These are phyloP conservation scores for Saccharum hybrid DNA, from an alignment of 202 grass and related monocot species.

Conservation along the genomic window DNA sequence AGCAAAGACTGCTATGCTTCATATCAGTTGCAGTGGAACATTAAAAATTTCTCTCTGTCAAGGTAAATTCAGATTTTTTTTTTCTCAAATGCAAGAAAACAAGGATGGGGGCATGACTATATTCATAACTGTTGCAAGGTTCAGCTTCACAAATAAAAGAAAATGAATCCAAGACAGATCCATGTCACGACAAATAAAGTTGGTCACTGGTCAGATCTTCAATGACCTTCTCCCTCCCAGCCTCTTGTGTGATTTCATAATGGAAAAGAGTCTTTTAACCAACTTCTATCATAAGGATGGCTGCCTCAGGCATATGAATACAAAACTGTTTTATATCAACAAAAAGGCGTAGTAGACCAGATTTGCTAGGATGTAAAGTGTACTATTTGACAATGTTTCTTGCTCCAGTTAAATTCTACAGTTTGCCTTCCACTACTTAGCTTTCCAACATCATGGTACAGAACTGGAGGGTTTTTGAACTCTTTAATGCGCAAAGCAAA, in stretches of 20 bases:
- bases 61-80: neutral
- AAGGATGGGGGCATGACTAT: neutral
- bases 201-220: slow-evolving; percentile 10
- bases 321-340: neutral
- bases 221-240: neutral
- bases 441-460: neutral
- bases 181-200: slow-evolving; percentile 21
- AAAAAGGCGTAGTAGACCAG: neutral
- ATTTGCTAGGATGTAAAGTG: neutral
- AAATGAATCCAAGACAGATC: slow-evolving; percentile 15
- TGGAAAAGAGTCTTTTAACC: neutral
- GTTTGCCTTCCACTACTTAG: slow-evolving; percentile 4
- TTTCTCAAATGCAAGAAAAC: neutral
- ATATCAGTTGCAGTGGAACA: neutral
- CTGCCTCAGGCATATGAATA: neutral
- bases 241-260: slow-evolving; percentile 5
- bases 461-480: neutral
- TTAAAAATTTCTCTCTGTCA: too few relatives aligned
- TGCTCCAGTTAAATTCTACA: slow-evolving; percentile 26
- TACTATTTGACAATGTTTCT: neutral
- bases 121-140: slow-evolving; percentile 4
- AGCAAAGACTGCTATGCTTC: slow-evolving; percentile 9
- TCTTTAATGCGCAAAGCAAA: slow-evolving; percentile 21
- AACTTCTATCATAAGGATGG: slow-evolving; percentile 11
- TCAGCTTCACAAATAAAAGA: slow-evolving; percentile 26